phyloP scores from a whole-genome alignment of 2,329 filamentous ascomycete species.

The Penicillium thymicola region DNA sequence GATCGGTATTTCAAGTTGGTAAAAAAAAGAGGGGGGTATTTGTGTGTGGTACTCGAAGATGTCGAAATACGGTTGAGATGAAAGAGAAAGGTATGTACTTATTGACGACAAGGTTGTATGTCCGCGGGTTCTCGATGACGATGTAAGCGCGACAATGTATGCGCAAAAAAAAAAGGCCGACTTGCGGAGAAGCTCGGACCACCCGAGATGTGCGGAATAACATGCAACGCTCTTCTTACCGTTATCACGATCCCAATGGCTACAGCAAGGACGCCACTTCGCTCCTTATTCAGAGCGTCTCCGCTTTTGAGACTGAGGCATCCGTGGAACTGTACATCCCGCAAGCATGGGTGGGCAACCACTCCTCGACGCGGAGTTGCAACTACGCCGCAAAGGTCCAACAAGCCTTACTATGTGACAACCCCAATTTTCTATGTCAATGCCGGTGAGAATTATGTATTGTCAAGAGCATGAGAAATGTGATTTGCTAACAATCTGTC shows the following conservation, averaged over 20 bases:
- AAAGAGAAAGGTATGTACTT: neutral
- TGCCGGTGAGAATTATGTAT: slow-evolving; percentile 58
- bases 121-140: neutral
- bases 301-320: slow-evolving; percentile 22
- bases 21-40: neutral
- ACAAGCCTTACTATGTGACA: slow-evolving; percentile 91
- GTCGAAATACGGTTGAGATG: neutral
- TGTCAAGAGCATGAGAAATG: neutral
- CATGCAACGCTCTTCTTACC: slow-evolving; percentile 18
- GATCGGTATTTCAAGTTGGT: neutral
- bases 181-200: slow-evolving; percentile 36
- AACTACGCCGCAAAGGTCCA: slow-evolving; percentile 26
- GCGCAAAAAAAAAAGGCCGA: slow-evolving; percentile 24
- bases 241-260: slow-evolving; percentile 24
- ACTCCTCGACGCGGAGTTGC: slow-evolving; percentile 29
- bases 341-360: slow-evolving; percentile 20
- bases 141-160: slow-evolving; percentile 4
- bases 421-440: slow-evolving; percentile 99
- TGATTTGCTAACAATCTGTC: neutral
- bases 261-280: slow-evolving; percentile 27
- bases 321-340: slow-evolving; percentile 32
- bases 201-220: slow-evolving; percentile 31
- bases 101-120: neutral
- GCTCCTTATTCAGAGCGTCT: slow-evolving; percentile 32
- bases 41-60: neutral